phyloP scores from a whole-genome alignment of 495 filamentous ascomycete genomes.

The Staphylotrichum longicolle region DNA sequence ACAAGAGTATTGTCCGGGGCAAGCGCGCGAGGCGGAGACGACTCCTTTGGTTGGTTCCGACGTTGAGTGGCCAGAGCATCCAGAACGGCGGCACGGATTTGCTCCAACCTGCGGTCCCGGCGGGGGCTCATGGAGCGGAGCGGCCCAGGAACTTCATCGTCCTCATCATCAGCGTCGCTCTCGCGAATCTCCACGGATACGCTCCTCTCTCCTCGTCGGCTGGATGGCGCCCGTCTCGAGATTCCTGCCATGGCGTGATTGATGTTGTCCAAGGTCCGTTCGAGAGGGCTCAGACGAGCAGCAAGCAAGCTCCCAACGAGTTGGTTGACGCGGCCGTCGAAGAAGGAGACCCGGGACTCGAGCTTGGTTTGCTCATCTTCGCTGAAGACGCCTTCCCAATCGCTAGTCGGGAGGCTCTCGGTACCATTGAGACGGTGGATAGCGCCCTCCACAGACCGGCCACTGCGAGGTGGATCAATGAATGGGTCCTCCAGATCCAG shows the following conservation, averaged over 20 bases:
- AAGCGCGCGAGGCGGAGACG: slow-evolving; percentile 25
- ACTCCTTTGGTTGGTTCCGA: slow-evolving; percentile 28
- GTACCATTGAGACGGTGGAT: slow-evolving; percentile 65
- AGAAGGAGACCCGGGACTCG: slow-evolving; percentile 69
- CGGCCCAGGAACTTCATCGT: slow-evolving; percentile 63
- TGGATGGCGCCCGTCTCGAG: slow-evolving; percentile 44
- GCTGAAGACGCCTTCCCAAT: slow-evolving; percentile 87
- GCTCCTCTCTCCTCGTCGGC: slow-evolving; percentile 50
- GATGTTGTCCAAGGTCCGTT: slow-evolving; percentile 71
- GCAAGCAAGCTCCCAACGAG: slow-evolving; percentile 78
- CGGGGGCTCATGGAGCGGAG: slow-evolving; percentile 64
- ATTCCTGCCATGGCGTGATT: slow-evolving; percentile 60
- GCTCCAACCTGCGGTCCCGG: slow-evolving; percentile 75
- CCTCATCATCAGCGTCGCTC: slow-evolving; percentile 94
- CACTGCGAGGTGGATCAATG: slow-evolving; percentile 41
- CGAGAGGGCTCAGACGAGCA: slow-evolving; percentile 71
- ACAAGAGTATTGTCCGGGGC: slow-evolving; percentile 32
- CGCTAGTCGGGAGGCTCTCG: slow-evolving; percentile 68
- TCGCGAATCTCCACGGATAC: slow-evolving; percentile 63
- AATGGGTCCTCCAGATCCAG: slow-evolving; percentile 51
- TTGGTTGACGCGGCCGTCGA: slow-evolving; percentile 82
- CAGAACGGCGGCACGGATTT: slow-evolving; percentile 73
- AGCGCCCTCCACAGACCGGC: slow-evolving; percentile 49
- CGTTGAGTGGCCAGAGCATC: slow-evolving; percentile 72
- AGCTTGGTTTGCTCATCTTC: slow-evolving; percentile 80